phyloP scores from a whole-genome alignment of 345 rosid species.

The Eutrema heterophyllum region DNA sequence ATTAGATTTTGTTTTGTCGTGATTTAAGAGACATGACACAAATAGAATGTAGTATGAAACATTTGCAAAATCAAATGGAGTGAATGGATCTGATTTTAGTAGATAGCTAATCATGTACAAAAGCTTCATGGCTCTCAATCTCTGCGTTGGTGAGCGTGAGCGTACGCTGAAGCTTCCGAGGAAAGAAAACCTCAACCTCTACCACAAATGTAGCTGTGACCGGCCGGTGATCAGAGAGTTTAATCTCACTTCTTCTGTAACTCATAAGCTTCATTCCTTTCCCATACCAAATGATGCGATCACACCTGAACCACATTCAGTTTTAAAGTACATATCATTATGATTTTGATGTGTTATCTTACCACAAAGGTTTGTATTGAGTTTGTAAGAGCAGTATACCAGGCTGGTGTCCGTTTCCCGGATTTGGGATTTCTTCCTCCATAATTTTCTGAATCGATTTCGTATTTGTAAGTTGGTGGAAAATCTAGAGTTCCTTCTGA shows the following conservation, averaged over 20 bases:
- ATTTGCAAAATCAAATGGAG: not conserved
- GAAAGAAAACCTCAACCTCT: constrained; percentile 75
- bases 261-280: constrained; percentile 72
- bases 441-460: constrained; percentile 63
- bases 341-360: not conserved
- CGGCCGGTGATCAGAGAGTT: constrained; percentile 84
- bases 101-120: not conserved
- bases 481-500: constrained; percentile 65
- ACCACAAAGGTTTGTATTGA: not conserved
- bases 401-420: constrained; percentile 82
- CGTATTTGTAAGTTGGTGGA: constrained; percentile 90
- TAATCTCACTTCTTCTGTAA: constrained; percentile 72
- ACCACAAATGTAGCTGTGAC: constrained; percentile 69
- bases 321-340: not conserved
- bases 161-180: constrained; percentile 73
- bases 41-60: not conserved
- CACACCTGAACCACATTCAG: constrained; percentile 49
- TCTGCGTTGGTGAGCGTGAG: constrained; percentile 81
- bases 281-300: constrained; percentile 78
- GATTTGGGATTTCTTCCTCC: constrained; percentile 58
- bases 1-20: too few species aligned
- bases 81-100: not conserved
- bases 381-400: constrained; percentile 31
- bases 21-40: not conserved
- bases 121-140: constrained; percentile 36